phyloP scores from a whole-genome alignment of 495 filamentous ascomycete species.

The Neurospora sp. region DNA sequence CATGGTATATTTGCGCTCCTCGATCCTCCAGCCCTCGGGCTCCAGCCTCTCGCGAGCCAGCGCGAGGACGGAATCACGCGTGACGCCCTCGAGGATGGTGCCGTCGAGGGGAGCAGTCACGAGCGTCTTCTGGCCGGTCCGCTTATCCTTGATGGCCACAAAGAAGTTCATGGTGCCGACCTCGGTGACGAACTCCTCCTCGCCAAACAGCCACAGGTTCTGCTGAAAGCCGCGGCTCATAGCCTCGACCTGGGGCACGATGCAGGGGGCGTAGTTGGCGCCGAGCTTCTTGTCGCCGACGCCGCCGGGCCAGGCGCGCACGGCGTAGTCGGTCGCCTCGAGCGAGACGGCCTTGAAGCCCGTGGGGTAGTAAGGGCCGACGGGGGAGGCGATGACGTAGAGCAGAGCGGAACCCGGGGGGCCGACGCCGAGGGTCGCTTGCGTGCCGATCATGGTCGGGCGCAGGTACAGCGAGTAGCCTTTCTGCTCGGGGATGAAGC shows the following conservation, averaged over 20 bases:
- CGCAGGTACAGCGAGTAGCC: conserved; percentile 93
- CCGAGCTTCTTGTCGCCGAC: conserved; percentile 96
- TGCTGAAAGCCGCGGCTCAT: conserved; percentile 89
- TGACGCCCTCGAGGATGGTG: conserved; percentile 94
- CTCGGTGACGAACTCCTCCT: conserved; percentile 90
- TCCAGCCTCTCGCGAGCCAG: conserved; percentile 74
- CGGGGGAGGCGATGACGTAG: conserved; percentile 90
- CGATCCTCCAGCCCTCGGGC: conserved; percentile 80
- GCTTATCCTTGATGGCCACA: conserved; percentile 64
- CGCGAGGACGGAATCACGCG: conserved; percentile 72
- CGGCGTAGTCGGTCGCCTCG: conserved; percentile 87
- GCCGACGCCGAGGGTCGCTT: conserved; percentile 82
- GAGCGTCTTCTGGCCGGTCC: conserved; percentile 79
- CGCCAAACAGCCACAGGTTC: conserved; percentile 93
- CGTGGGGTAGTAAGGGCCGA: conserved; percentile 95
- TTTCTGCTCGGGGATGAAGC: conserved; percentile 74
- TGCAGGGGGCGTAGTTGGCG: conserved; percentile 95
- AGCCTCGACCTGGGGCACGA: conserved; percentile 84
- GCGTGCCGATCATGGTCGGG: conserved; percentile 94
- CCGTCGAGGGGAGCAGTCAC: conserved; percentile 90
- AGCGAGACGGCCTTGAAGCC: conserved; percentile 94
- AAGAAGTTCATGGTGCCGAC: conserved; percentile 99
- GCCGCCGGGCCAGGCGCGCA: conserved; percentile 95
- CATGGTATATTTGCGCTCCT: conserved; percentile 87
- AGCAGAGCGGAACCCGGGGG: conserved; percentile 84